Percentiles rank a stretch among this genome's conserved stretches.
Evolutionary conservation across 768 basidiomycete species (phyloP).

Genomic region (Lactarius trivialis): DNA sequence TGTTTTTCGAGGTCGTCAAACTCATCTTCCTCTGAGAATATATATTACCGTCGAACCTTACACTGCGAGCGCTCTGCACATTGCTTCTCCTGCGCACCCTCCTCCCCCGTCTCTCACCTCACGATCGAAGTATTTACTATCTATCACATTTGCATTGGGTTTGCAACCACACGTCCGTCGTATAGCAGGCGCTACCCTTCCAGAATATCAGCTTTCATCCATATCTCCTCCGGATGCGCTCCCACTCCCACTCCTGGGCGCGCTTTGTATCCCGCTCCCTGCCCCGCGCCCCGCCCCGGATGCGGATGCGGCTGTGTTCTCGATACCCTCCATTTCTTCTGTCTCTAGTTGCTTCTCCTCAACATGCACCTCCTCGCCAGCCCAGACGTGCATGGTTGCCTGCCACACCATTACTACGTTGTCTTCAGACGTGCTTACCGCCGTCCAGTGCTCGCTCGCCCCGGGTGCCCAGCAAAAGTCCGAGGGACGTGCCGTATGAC

Average conservation of each 20-base stretch:
- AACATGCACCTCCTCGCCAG: constrained; percentile 80
- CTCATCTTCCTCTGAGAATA: constrained; percentile 53
- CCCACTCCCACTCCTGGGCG: constrained; percentile 49
- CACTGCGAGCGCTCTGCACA: background rate
- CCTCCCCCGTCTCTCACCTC: background rate
- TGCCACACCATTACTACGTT: constrained; percentile 98
- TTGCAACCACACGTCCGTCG: background rate
- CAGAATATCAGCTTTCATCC: constrained; percentile 24
- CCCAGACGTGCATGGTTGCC: constrained; percentile 91
- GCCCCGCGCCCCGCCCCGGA: constrained; percentile 19
- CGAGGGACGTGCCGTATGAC: constrained; percentile 82
- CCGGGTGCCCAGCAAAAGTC: constrained; percentile 97
- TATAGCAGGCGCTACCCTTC: constrained; percentile 2
- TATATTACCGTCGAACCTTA: background rate
- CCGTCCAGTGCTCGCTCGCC: constrained; percentile 74
- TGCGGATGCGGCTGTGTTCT: constrained; percentile 32
- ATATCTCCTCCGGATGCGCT: constrained; percentile 48
- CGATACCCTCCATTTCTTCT: constrained; percentile 72
- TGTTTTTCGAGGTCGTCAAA: constrained; percentile 65
- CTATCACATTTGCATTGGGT: constrained; percentile 3
- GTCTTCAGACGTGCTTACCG: constrained; percentile 87
- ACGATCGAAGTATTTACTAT: background rate
- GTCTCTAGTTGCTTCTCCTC: constrained; percentile 81
- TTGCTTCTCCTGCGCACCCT: background rate
- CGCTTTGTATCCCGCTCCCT: constrained; percentile 41